A percentile compares a stretch with the other conserved stretches of the same genome.
Evolutionary conservation across 345 rosid species (phyloP).

Genomic region (Salix arbutifolia): DNA sequence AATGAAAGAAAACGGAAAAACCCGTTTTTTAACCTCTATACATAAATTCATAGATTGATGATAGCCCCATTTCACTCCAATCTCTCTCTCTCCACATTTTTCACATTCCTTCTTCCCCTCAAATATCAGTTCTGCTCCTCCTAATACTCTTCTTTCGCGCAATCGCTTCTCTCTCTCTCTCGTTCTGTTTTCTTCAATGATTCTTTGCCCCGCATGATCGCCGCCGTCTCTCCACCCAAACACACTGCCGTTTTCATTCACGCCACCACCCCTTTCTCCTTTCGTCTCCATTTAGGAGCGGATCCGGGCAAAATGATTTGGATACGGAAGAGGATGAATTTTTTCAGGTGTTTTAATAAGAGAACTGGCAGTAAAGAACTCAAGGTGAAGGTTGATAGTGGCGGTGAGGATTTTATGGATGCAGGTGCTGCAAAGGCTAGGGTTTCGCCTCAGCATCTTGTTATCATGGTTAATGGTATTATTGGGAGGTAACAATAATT

Average conservation of each 20-base stretch:
- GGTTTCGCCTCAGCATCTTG: slow-evolving; percentile 61
- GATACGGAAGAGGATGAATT: slow-evolving; percentile 27
- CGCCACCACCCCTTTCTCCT: background rate
- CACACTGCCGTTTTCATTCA: slow-evolving; percentile 12
- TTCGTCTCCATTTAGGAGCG: background rate
- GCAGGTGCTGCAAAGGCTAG: slow-evolving; percentile 29
- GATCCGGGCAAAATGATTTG: slow-evolving; percentile 35
- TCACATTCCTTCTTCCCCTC: too few species aligned
- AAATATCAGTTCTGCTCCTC: too few species aligned
- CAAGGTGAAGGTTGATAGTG: slow-evolving; percentile 55
- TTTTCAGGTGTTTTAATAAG: slow-evolving; percentile 49
- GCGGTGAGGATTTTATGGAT: slow-evolving; percentile 58
- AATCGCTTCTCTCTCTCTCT: background rate
- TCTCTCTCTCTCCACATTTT: background rate
- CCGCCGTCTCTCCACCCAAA: slow-evolving; percentile 26
- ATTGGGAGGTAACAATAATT: slow-evolving; percentile 52
- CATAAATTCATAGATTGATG: too few species aligned
- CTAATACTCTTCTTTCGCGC: background rate
- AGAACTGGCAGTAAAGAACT: slow-evolving; percentile 16
- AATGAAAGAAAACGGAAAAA: too few species aligned
- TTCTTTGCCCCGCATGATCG: slow-evolving; percentile 43
- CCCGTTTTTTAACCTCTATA: too few species aligned
- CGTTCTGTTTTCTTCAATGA: slow-evolving; percentile 6
- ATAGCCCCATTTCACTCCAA: too few species aligned
- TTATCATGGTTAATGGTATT: slow-evolving; percentile 82